Base-by-base conservation (phyloP, 2,329 filamentous ascomycete species). In the Eutypella sp. region DNA sequence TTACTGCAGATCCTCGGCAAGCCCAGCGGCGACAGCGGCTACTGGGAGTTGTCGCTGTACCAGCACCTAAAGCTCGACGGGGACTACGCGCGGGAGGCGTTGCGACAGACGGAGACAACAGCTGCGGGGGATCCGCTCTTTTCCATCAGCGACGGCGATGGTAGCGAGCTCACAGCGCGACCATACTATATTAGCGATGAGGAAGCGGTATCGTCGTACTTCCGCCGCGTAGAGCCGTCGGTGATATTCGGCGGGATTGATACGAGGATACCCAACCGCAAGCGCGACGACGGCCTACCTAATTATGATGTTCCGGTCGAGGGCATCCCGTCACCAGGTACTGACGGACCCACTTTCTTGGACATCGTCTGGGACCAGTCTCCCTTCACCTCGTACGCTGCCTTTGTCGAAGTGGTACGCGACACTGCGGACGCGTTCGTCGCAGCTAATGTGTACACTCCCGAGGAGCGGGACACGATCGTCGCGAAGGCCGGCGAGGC, bases 331-430 rank as follows among this genome's bases (percentile, higher is more conserved):
- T 58, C 55, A 13, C 62, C 62, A 2, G 62, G 60, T 10, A 51
- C 51, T 8, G 61, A 64, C 41, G 61, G 62, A 27, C 60, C 56
- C 40, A 64, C 62, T 4, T 63, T 65, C 44, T 48, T 64, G 3
- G 62, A 64, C 39, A 9, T 63, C 18, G 45, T 64, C 2, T 64
- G 61, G 61, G 61, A 63, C 24, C 43, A 51, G 34, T 56, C 62
- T 25, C 62, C 61, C n/a, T 64, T 65, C 39, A 50, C 34, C 0
- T 46, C 50, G 11, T 59, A 63, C 13, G 49, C 42, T 9, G 48
- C 23, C 3, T 63, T 63, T 24, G 56, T 64, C 3, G 41, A 51
- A 29, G 47, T 51, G 8, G 58, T 63, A 8, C 47, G 46, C 3
- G 44, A 46, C 0, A 42, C 44, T 6, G 59, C 53, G 18, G 54